Evolutionary conservation across 768 basidiomycete genomes (phyloP), one percentile per base, ranked within the genome.

Genomic region (Pholiota microspora): DNA sequence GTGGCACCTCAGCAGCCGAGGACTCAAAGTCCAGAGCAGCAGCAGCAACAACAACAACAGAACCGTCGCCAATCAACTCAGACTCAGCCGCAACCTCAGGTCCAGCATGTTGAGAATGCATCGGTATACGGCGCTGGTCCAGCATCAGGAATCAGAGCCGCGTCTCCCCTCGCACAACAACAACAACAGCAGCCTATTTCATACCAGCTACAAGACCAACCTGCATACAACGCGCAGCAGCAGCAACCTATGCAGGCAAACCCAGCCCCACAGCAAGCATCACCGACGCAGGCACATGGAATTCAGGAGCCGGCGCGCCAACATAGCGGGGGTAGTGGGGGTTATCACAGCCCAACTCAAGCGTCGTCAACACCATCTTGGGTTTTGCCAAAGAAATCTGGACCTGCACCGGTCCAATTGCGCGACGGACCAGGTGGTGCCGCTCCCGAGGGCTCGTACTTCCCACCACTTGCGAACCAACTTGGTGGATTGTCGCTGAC

Each of bases 321-420:
- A 29, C 31, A 51, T 29, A 51, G 51, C 40, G 51, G 23, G 10
- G 57, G 56, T 9, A 65, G 62, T 35, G 29, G 29, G 7, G 29
- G 29, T 6, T 31, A 31, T 12, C 29, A 31, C 12, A 31, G 29
- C 29, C 64, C 61, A 10, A 55, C 50, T 25, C 53, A 57, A 23
- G 50, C 51, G 0, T 52, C 59, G 18, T 46, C 64, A 46, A 69
- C 65, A n/a, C 77, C 77, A 7, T 68, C 76, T 34, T 79, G 78
- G 78, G 73, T 78, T 1, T 56, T 79, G 25, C 78, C 76, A 12
- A 78, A 76, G 72, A 76, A 73, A 53, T 48, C 40, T 6, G 38
- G 40, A 8, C 25, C 50, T 35, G 47, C 63, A 21, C 9, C 40
- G 21, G 40, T 42, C 7, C 40, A 42, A 4, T 7, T 13, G 36